These are phyloP conservation scores for Chloromonas sp. DNA, from an alignment of 163 green algal genomes.

Conservation along the genomic window DNA sequence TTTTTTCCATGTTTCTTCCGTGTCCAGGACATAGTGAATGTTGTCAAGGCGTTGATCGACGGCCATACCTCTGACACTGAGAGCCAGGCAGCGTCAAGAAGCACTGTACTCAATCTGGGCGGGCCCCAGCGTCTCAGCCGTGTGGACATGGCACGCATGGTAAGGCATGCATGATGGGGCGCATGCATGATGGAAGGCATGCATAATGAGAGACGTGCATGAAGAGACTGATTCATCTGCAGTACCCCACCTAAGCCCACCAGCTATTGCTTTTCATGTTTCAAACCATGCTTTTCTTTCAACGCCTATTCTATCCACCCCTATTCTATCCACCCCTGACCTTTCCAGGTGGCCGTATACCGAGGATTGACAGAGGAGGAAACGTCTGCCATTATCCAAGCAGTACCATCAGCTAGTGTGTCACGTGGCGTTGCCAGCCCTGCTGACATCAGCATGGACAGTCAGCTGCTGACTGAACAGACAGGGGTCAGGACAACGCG, in stretches of 20 bases:
- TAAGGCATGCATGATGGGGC: neutral
- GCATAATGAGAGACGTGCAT: too few relatives aligned
- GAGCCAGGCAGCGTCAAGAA: too few relatives aligned
- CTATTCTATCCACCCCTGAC: too few relatives aligned
- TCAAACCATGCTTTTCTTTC: too few relatives aligned
- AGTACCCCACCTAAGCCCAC: too few relatives aligned
- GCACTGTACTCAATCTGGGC: neutral
- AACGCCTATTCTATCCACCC: too few relatives aligned
- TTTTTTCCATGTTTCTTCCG: neutral
- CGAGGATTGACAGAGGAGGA: neutral
- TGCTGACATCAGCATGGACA: constrained; percentile 1
- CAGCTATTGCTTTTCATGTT: too few relatives aligned
- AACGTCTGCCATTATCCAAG: neutral
- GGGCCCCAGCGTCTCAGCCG: neutral
- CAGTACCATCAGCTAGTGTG: neutral
- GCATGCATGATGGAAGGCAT: too few relatives aligned
- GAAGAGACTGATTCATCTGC: too few relatives aligned
- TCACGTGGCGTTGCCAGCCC: neutral
- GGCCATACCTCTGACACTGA: too few relatives aligned
- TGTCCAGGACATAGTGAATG: neutral
- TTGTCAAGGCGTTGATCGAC: neutral
- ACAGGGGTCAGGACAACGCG: neutral
- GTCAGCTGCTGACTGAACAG: neutral
- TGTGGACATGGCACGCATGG: neutral
- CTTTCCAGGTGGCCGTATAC: neutral